Evolutionary conservation across 2,329 filamentous ascomycete genomes (phyloP).

Genomic region (Alternaria atra): DNA sequence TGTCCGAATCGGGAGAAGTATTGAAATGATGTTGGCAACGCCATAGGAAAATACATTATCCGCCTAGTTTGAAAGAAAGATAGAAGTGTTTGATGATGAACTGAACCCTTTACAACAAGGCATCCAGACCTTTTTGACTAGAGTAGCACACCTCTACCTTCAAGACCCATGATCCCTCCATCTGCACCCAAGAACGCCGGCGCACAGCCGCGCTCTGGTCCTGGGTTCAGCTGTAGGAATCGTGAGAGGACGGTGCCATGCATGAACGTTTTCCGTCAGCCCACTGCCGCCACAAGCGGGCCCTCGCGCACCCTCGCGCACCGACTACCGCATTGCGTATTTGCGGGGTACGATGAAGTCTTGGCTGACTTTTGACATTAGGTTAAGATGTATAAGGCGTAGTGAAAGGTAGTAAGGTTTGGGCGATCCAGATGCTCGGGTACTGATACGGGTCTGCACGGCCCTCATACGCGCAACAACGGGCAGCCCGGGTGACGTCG

Average conservation of each 20-base stretch:
- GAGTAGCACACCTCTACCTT: slow-evolving; percentile 10
- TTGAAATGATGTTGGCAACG: slow-evolving; percentile 17
- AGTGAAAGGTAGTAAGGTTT: slow-evolving; percentile 10
- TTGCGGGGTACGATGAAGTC: slow-evolving; percentile 20
- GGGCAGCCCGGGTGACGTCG: slow-evolving; percentile 14
- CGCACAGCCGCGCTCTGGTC: slow-evolving; percentile 25
- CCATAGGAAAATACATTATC: slow-evolving; percentile 31
- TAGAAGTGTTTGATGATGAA: slow-evolving; percentile 1
- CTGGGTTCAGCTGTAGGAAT: slow-evolving; percentile 20
- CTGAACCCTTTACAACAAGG: slow-evolving; percentile 12
- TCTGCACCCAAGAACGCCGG: slow-evolving; percentile 23
- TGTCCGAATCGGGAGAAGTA: slow-evolving; percentile 34
- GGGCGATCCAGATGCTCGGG: slow-evolving; percentile 14
- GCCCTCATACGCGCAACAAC: slow-evolving; percentile 1
- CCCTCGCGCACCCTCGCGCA: slow-evolving; percentile 10
- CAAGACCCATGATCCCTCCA: slow-evolving; percentile 7
- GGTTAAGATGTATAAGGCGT: slow-evolving; percentile 16
- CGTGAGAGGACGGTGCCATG: slow-evolving; percentile 21
- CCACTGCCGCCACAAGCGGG: slow-evolving; percentile 21
- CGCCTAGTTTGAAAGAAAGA: slow-evolving; percentile 2
- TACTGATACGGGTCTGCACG: slow-evolving; percentile 7
- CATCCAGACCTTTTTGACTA: slow-evolving; percentile 19
- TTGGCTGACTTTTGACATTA: slow-evolving; percentile 7
- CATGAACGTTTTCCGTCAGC: slow-evolving; percentile 26
- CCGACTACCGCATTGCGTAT: slow-evolving; percentile 18